A percentile compares a stretch with the other conserved stretches of the same genome.
phyloP scores from a whole-genome alignment of 345 rosid genomes.

The Gossypium stocksii region DNA sequence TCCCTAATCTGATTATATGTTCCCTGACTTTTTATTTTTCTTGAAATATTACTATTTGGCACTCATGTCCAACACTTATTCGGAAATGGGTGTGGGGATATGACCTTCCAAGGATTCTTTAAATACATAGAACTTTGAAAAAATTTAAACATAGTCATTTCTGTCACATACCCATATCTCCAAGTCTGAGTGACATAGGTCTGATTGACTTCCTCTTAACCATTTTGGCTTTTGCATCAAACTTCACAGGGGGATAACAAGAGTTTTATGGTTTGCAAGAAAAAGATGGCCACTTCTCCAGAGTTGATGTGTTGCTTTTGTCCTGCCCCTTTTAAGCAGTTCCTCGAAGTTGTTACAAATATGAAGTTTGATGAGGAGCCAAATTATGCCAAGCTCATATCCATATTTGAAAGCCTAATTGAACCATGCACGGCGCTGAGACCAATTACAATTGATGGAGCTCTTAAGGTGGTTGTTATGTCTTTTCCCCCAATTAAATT shows the following conservation, averaged over 20 bases:
- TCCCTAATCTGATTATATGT: not conserved
- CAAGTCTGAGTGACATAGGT: not conserved
- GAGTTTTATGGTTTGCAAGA: constrained; percentile 93
- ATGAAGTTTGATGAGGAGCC: constrained; percentile 97
- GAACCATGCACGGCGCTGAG: constrained; percentile 60
- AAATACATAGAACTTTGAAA: not conserved
- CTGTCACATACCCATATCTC: not conserved
- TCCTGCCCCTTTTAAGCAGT: constrained; percentile 73
- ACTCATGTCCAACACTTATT: not conserved
- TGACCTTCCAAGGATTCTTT: not conserved
- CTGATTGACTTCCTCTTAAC: constrained; percentile 6
- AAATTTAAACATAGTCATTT: not conserved
- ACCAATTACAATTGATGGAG: constrained; percentile 93
- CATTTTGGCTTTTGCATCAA: constrained; percentile 6
- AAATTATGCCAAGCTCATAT: constrained; percentile 80
- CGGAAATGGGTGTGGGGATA: not conserved
- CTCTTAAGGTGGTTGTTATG: constrained; percentile 63
- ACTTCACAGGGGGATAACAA: constrained; percentile 82
- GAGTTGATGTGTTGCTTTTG: constrained; percentile 87
- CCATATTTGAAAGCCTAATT: constrained; percentile 66
- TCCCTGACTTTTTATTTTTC: not conserved
- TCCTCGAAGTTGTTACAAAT: constrained; percentile 85
- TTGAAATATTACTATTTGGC: not conserved
- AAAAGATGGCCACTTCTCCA: constrained; percentile 88
- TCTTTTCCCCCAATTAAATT: not conserved